These are phyloP conservation scores for Ephemerocybe angulata DNA, from an alignment of 768 basidiomycete genomes.

Conservation along the genomic window DNA sequence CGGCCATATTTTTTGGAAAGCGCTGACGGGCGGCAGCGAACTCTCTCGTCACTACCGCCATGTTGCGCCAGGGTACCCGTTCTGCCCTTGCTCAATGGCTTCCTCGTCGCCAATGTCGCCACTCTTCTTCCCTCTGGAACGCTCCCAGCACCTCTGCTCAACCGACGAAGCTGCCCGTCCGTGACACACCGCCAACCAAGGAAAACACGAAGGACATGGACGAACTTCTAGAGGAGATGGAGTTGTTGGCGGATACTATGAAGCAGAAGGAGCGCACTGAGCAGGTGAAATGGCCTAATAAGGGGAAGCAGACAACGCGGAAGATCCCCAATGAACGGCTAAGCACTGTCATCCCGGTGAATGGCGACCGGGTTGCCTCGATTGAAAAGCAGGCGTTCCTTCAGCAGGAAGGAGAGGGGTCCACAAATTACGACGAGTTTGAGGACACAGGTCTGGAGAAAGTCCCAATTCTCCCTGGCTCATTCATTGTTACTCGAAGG, in stretches of 20 bases:
- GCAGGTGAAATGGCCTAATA: too few species aligned
- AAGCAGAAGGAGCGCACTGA: too few species aligned
- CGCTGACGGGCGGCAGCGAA: neutral
- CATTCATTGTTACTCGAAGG: constrained; percentile 49
- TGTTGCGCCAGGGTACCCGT: neutral
- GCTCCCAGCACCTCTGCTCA: too few species aligned
- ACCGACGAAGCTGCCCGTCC: too few species aligned
- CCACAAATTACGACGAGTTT: neutral
- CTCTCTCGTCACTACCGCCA: neutral
- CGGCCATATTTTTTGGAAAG: constrained; percentile 8
- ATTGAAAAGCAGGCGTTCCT: constrained; percentile 5
- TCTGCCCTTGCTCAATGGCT: neutral
- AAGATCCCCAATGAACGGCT: too few species aligned
- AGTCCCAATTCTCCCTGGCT: constrained; percentile 31
- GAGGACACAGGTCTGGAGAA: constrained; percentile 12
- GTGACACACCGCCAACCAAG: too few species aligned
- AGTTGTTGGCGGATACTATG: too few species aligned
- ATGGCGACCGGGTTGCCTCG: neutral
- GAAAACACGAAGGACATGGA: too few species aligned
- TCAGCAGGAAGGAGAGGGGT: neutral
- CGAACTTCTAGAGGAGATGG: too few species aligned
- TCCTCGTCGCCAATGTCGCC: neutral
- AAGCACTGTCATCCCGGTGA: neutral
- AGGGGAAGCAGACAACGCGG: too few species aligned
- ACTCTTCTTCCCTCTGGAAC: neutral